Base-by-base conservation (phyloP, 1,284 basidiomycete genomes). In the Abortiporus biennis region DNA sequence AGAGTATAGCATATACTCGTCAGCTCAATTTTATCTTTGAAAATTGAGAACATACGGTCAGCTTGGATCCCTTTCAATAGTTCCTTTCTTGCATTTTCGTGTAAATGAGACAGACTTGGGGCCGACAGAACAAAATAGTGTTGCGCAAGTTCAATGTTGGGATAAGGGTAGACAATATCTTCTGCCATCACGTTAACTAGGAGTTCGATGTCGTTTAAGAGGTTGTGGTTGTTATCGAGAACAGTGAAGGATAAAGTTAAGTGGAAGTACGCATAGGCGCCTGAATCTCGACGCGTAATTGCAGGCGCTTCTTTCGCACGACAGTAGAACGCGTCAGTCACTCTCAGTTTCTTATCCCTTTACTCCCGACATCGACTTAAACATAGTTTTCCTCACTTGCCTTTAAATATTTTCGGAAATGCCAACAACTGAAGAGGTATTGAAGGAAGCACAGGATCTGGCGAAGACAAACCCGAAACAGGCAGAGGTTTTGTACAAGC, bases 81-180 rank as follows among this genome's bases (percentile, higher is more conserved):
- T 3, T 76, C 69, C 15, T 69, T 70, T 36, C 76, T 72, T 6
- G 91, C 84, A 46, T 78, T 67, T 12, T 80, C 73, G 52, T 90
- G 87, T 4, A 86, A 68, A 38, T 77, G 68, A 0, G 67, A 61
- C 27, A 92, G 69, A 2, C 72, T 67, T 0, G 78, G 68, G 19
- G 78, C 78, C 6, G 78, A 76, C 4, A 95, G 71, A 19, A 80
- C 75, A 55, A 89, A 94, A 20, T 85, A 69, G 54, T 84, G 76
- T 56, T 92, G 86, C 1, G 90, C 74, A 17, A 93, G 75, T 16
- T 73, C 68, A 44, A 93, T 78, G 59, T 95, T 92, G 11, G 92
- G 92, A 51, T 88, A 86, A 0, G 90, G 89, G 23, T 89, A 73
- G 2, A 91, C 79, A 20, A 80, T 69, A 53, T 94, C 91, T 66